A percentile compares a stretch with the other conserved stretches of the same genome.
phyloP scores from a whole-genome alignment of 495 filamentous ascomycete genomes.

The Xanthoparmelia taractica region DNA sequence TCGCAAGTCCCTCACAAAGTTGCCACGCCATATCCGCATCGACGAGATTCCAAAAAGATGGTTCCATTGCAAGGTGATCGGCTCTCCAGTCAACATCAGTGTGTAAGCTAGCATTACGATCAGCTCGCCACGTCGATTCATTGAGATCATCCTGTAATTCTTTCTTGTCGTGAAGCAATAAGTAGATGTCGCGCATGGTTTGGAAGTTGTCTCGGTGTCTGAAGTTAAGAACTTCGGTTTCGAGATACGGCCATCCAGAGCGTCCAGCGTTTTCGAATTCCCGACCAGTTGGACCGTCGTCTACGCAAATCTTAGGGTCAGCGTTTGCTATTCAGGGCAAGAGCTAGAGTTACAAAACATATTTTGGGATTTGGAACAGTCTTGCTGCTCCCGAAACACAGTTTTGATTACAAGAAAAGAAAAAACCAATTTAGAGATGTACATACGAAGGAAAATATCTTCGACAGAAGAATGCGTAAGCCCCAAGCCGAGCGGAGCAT shows the following conservation, averaged over 20 bases:
- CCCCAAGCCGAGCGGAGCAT: slow-evolving; percentile 31
- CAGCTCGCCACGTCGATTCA: slow-evolving; percentile 23
- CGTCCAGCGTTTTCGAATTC: slow-evolving; percentile 24
- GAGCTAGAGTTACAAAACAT: too few relatives aligned
- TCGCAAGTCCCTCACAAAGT: slow-evolving; percentile 27
- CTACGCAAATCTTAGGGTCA: too few relatives aligned
- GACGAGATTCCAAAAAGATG: slow-evolving; percentile 25
- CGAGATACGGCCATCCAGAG: slow-evolving; percentile 28
- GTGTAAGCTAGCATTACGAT: slow-evolving; percentile 27
- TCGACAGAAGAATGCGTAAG: slow-evolving; percentile 28
- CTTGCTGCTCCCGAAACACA: too few relatives aligned
- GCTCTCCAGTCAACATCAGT: slow-evolving; percentile 27
- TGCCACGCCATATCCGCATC: slow-evolving; percentile 29
- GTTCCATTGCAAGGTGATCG: slow-evolving; percentile 21
- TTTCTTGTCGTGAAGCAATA: slow-evolving; percentile 22
- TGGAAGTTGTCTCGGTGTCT: slow-evolving; percentile 25
- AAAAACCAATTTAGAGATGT: too few relatives aligned
- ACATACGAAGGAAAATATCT: slow-evolving; percentile 21
- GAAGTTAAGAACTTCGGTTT: slow-evolving; percentile 29
- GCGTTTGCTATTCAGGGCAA: too few relatives aligned
- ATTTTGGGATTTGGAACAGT: too few relatives aligned
- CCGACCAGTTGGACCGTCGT: slow-evolving; percentile 24
- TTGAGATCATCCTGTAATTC: slow-evolving; percentile 25
- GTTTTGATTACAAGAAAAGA: too few relatives aligned
- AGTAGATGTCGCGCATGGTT: slow-evolving; percentile 28